Percentiles rank a stretch among this genome's conserved stretches.
Conservation (phyloP, 805 yeast genomes). For the Saccharomycopsis lassenensis region DNA sequence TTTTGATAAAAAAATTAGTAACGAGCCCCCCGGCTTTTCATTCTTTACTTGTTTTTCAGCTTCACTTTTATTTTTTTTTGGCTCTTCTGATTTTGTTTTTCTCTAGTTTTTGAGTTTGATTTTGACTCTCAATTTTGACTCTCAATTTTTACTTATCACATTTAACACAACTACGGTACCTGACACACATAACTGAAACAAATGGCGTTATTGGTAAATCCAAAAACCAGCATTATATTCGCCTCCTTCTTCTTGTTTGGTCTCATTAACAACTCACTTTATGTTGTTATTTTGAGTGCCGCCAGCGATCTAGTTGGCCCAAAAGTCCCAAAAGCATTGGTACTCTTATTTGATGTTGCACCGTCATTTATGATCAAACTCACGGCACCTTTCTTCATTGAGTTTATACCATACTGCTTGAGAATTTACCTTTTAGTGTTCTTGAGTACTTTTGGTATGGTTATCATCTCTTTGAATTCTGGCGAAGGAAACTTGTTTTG, state of each 20-base stretch:
- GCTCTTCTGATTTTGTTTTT: no score
- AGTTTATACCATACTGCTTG: conserved; percentile 42
- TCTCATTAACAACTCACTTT: conserved; percentile 73
- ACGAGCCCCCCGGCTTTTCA: no score
- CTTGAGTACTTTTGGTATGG: conserved; percentile 66
- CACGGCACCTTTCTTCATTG: conserved; percentile 56
- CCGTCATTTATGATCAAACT: conserved; percentile 71
- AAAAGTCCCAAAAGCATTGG: conserved; percentile 71
- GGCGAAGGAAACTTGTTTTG: conserved; percentile 27
- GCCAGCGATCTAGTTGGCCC: conserved; percentile 89
- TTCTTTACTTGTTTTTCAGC: no score
- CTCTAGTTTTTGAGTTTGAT: no score
- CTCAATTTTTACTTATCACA: no score
- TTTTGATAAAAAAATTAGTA: no score
- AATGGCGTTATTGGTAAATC: no score
- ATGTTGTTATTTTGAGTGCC: conserved; percentile 84
- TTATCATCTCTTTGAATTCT: conserved; percentile 29
- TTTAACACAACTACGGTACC: no score
- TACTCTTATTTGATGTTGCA: conserved; percentile 73
- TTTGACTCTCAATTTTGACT: no score
- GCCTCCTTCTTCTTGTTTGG: conserved; percentile 74
- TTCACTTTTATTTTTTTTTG: no score
- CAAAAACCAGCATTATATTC: conserved; percentile 27
- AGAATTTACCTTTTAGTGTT: conserved; percentile 46
- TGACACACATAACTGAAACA: no score